Evolutionary conservation across 345 rosid species (phyloP), one percentile per base, ranked within the genome.

Genomic region (Citrus cavaleriei): DNA sequence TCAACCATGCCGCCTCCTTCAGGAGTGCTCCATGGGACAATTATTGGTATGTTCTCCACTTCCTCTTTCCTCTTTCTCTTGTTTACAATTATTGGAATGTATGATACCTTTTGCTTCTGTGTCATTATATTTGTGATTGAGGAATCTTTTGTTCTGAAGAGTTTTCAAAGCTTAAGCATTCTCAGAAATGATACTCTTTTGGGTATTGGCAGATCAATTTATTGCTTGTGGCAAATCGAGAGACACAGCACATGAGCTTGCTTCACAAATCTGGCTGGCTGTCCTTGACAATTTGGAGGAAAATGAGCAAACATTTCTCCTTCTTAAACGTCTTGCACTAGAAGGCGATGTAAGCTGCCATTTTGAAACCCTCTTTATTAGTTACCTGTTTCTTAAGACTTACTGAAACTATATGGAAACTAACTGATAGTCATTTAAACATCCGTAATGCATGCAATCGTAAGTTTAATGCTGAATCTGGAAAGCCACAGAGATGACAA

Each of bases 241-340:
- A 86, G 94, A 93, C 37, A 64, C 67, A 10, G 93, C 98, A 46
- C 85, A 91, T 73, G 94, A 95, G 84, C 94, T 93, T 60, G 90
- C 87, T 10, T 93, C 94, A n/a, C 88, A 82, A 77, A 87, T 95
- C 54, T 95, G 98, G 98, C 58, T 93, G 73, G 90, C 98, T 63
- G 95, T 90, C 82, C 83, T 92, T n/a, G 91, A 93, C 88, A 89
- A 89, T 81, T 70, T 95, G 87, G 97, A 93, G 84, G 97, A 95
- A 82, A 92, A 90, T 0, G 87, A 87, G 73, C 95, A 84, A 58
- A 91, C 97, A 6, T 95, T 91, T 85, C 82, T 83, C 34, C 79
- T 90, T 71, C 97, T 95, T 59, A 95, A 93, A 81, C 87, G 85
- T 13, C 89, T 95, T 19, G 97, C 94, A 13, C 89, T 80, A 72